Base-by-base conservation (phyloP, 2,329 filamentous ascomycete species). In the Davidsoniella eucalypti region DNA sequence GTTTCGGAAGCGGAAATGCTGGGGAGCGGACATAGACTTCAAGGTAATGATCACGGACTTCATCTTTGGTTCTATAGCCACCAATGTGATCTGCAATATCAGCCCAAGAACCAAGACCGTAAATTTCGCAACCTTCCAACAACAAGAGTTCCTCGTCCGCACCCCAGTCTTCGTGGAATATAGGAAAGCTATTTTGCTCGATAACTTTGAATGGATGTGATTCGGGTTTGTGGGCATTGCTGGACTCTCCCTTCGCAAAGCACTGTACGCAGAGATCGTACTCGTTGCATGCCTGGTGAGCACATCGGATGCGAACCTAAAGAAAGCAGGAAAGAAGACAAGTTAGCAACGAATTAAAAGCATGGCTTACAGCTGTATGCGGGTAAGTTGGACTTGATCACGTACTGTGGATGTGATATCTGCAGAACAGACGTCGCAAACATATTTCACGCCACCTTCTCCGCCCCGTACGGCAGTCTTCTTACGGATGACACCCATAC, bases 51-150 rank as follows among this genome's bases (percentile, higher is more conserved):
- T 95, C 85, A 55, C 87, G 80, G 33, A 96, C 92, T 65, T 98
- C 92, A 58, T 96, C 90, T 63, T 94, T 96, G 56, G 82, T 81
- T 52, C 92, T 79, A 61, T 88, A 96, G 9, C 92, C 92, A 47
- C 92, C 92, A 58, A 98, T 96, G 63, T 98, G 92, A 64, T 98
- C 90, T 37, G 92, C 88, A 55, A 98, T 93, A 60, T 98, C 92
- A 38, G 88, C 87, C 90, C 92, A 98, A 18, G 90, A 96, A 2
- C 92, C 92, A 46, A 98, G 70, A 0, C 92, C 92, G 61, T 98
- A 98, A 52, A 87, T 94, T 65, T 98, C 92, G 9, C 87, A 87
- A 18, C 92, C 92, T 67, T 98, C 92, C 0, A 98, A 67, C 49
- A 98, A 69, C 4, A 96, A 69, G n/a, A 96, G 67, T 64, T 98